Conservation (phyloP, 495 filamentous ascomycete genomes). For the Aspergillus baeticus region DNA sequence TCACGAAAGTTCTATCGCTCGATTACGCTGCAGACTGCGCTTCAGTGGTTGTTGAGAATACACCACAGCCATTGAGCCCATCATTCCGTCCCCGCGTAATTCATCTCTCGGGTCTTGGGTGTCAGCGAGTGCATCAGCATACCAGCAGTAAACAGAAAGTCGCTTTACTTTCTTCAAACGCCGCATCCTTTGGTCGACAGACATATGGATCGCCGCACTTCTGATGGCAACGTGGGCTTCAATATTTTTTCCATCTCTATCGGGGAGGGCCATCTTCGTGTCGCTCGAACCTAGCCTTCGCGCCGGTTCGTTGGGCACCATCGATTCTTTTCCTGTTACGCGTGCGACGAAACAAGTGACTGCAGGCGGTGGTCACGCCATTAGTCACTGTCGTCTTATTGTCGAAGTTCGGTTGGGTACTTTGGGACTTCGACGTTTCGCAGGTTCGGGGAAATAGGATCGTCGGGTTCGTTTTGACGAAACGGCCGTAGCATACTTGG, state of each 20-base stretch:
- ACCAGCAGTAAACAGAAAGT: conserved; percentile 30
- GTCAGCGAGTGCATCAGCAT: conserved; percentile 66
- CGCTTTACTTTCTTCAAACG: conserved; percentile 1
- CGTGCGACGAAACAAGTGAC: background rate
- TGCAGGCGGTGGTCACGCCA: background rate
- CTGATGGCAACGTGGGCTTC: background rate
- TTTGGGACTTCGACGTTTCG: no score
- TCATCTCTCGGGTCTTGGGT: conserved; percentile 33
- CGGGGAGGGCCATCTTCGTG: background rate
- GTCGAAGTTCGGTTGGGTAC: background rate
- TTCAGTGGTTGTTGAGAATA: conserved; percentile 27
- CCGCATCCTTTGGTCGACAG: background rate
- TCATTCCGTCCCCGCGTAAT: conserved; percentile 19
- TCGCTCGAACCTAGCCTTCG: background rate
- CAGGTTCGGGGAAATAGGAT: no score
- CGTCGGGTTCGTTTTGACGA: no score
- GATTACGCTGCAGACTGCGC: conserved; percentile 37
- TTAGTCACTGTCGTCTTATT: background rate
- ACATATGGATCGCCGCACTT: background rate
- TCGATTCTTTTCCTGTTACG: background rate
- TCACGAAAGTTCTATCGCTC: conserved; percentile 22
- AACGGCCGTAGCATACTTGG: no score
- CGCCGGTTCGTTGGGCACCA: background rate
- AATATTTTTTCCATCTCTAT: background rate
- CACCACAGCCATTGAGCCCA: conserved; percentile 24